Evolutionary conservation across 2,329 filamentous ascomycete species (phyloP).

Genomic region (Epichloe amarillans): DNA sequence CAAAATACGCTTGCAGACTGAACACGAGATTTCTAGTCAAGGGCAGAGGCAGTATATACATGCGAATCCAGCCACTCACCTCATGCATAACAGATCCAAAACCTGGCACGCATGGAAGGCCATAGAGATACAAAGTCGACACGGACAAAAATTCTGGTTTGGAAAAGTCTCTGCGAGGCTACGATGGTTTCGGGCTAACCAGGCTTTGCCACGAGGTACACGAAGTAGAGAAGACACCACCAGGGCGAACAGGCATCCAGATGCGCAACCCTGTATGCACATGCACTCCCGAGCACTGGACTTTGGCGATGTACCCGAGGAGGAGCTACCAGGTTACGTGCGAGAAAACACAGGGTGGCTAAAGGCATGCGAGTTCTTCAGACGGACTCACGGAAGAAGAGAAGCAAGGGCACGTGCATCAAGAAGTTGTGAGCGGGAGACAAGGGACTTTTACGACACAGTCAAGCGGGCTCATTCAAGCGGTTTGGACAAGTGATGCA

Average conservation of each 20-base stretch:
- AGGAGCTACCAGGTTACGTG: constrained; percentile 31
- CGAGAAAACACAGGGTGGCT: constrained; percentile 31
- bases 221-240: constrained; percentile 7
- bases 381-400: constrained; percentile 11
- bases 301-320: constrained; percentile 24
- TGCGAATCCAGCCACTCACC: constrained; percentile 38
- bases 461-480: neutral
- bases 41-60: constrained; percentile 27
- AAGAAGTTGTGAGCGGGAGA: constrained; percentile 11
- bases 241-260: constrained; percentile 2
- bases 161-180: constrained; percentile 30
- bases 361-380: constrained; percentile 24
- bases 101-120: constrained; percentile 35
- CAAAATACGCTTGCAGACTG: neutral
- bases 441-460: constrained; percentile 11
- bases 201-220: constrained; percentile 1
- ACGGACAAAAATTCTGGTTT: constrained; percentile 36
- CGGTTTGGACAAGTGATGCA: neutral
- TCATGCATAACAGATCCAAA: constrained; percentile 27
- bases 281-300: constrained; percentile 17
- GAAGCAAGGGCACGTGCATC: constrained; percentile 5
- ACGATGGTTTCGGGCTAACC: constrained; percentile 16
- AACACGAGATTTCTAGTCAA: neutral
- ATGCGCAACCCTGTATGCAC: constrained; percentile 16
- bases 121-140: constrained; percentile 34